Evolutionary conservation across 1,139 yeast species (phyloP), one percentile per base, ranked within the genome.

Genomic region (Oligophagozyma castellii): DNA sequence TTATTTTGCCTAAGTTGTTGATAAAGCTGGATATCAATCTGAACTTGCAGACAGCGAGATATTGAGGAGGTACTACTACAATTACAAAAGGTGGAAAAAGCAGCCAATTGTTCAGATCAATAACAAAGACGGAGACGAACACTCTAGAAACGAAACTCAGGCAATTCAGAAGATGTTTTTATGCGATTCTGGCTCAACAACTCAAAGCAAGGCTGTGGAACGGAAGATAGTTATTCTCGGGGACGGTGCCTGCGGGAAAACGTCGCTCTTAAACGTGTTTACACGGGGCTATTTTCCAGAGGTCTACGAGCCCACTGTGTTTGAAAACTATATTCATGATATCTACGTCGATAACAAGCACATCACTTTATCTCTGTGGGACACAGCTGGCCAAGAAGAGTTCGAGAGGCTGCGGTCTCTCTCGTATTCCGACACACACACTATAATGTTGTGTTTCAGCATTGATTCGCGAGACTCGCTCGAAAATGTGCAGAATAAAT

Each of bases 321-420:
- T 89, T 56, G 98, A 89, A 55, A 89, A 89, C 60, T 89, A 89
- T 53, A 94, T 86, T 35, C 98, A 89, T 58, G 98, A 89, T 53
- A 86, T 89, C 40, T 89, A 81, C 58, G 84, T 89, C 35, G 98
- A 89, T 54, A 92, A 92, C 27, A 86, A 83, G 54, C 84, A 92
- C 29, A 80, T 89, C 45, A 93, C 86, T 49, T 61, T 89, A 38
- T 83, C 95, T 16, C 63, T 89, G 33, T 89, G 98, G 98, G 98
- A 89, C 53, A 89, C 98, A 4, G 98, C 98, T 3, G 98, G 98
- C 5, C 98, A 89, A 61, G 98, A 89, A 59, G 98, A 89, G 59
- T 89, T 86, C 49, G 98, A 89, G 54, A 67, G 95, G 38, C 64
- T 86, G 50, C 70, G 96, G 51, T 79, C 94, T 2, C 63, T 86